Conservation (phyloP, 495 filamentous ascomycete species). For the Xylaria sp. region DNA sequence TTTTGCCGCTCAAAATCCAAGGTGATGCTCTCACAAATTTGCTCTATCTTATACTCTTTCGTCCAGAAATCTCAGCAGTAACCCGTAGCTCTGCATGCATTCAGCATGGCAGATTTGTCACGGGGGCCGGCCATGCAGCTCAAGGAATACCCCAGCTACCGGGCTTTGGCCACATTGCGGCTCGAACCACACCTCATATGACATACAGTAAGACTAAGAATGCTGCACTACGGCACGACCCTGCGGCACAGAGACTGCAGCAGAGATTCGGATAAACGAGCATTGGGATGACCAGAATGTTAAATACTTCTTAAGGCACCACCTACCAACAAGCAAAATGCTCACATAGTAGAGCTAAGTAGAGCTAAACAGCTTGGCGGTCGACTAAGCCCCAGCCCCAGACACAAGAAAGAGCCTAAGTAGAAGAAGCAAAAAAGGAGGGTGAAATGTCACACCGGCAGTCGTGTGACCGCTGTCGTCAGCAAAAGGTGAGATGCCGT, state of each 20-base stretch:
- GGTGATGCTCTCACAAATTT: too few relatives aligned
- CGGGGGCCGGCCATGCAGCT: too few relatives aligned
- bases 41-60: too few relatives aligned
- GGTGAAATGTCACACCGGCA: conserved; percentile 7
- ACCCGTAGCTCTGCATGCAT: too few relatives aligned
- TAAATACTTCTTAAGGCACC: neutral
- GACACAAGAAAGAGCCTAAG: neutral
- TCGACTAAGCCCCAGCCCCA: neutral
- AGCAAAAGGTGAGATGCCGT: conserved; percentile 11
- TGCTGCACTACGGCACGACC: neutral
- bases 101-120: too few relatives aligned
- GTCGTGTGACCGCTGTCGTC: conserved; percentile 4
- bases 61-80: too few relatives aligned
- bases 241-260: neutral
- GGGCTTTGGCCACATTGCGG: neutral
- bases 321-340: neutral
- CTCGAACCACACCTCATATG: neutral
- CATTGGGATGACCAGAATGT: neutral
- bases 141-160: neutral
- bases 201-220: neutral
- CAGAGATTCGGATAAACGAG: neutral
- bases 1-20: too few relatives aligned
- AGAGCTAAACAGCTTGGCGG: neutral
- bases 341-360: neutral
- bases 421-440: neutral